phyloP scores from a whole-genome alignment of 2,329 filamentous ascomycete genomes.

The Fusarium nisikadoi region DNA sequence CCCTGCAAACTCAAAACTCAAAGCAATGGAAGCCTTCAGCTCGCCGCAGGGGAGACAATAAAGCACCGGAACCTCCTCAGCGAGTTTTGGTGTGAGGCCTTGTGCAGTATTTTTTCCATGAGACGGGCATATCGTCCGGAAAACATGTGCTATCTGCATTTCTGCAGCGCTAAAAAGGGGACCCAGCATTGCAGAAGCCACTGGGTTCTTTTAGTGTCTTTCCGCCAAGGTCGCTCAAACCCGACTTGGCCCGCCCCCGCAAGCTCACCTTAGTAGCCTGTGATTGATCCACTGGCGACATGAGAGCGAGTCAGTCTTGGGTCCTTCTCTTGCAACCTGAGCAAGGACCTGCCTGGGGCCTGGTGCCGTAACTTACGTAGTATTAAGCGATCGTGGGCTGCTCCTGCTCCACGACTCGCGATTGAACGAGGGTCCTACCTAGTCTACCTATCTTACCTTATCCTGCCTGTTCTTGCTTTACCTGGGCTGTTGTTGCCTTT shows the following conservation, averaged over 20 bases:
- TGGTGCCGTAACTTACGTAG: neutral
- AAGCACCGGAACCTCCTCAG: neutral
- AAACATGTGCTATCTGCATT: neutral
- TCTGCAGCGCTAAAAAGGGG: conserved; percentile 20
- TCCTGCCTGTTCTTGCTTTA: neutral
- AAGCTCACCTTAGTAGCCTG: conserved; percentile 33
- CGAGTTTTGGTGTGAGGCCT: neutral
- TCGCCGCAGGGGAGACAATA: neutral
- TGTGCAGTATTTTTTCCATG: neutral
- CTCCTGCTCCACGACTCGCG: conserved; percentile 23
- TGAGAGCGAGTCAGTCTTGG: conserved; percentile 37
- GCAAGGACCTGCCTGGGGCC: neutral
- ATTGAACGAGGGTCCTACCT: neutral
- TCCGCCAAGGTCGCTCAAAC: conserved; percentile 26
- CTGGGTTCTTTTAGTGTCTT: conserved; percentile 5
- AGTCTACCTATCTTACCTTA: neutral
- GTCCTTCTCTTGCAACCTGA: neutral
- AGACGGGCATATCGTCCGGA: neutral
- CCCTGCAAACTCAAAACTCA: neutral
- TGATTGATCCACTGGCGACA: conserved; percentile 25
- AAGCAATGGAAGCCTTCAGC: neutral
- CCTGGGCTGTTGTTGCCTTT: neutral
- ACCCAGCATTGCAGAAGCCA: conserved; percentile 17
- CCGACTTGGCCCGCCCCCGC: conserved; percentile 44
- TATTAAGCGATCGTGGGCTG: conserved; percentile 43